phyloP scores from a whole-genome alignment of 2,329 filamentous ascomycete species.

The Ophioceras dolichostomum region DNA sequence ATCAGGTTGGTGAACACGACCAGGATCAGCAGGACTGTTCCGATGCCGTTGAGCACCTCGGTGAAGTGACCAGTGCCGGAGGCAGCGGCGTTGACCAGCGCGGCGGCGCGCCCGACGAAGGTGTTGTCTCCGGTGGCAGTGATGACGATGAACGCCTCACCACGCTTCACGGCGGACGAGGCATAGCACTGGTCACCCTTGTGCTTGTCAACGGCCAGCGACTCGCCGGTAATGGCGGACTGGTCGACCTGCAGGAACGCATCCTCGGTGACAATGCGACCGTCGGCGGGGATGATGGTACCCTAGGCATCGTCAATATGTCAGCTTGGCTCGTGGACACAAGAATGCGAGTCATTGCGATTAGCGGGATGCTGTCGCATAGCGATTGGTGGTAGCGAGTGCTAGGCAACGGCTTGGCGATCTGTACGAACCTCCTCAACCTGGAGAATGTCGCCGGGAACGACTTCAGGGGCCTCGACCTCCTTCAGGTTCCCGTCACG shows the following conservation, averaged over 20 bases:
- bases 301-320: too few species aligned
- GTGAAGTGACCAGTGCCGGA: slow-evolving; percentile 77
- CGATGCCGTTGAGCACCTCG: slow-evolving; percentile 79
- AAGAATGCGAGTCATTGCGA: too few species aligned
- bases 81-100: slow-evolving; percentile 67
- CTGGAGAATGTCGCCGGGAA: slow-evolving; percentile 81
- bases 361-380: too few species aligned
- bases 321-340: too few species aligned
- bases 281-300: slow-evolving; percentile 83
- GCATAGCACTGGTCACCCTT: slow-evolving; percentile 70
- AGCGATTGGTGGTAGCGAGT: too few species aligned
- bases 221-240: slow-evolving; percentile 85
- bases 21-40: slow-evolving; percentile 65
- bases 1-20: slow-evolving; percentile 71
- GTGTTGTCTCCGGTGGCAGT: slow-evolving; percentile 81
- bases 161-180: slow-evolving; percentile 83
- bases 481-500: slow-evolving; percentile 70
- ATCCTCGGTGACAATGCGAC: slow-evolving; percentile 70
- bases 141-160: slow-evolving; percentile 72
- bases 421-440: too few species aligned
- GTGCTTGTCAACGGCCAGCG: slow-evolving; percentile 82
- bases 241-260: slow-evolving; percentile 86
- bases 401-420: too few species aligned
- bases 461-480: slow-evolving; percentile 71
- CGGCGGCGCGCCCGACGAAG: slow-evolving; percentile 80